Conservation (phyloP, 371 early-diverging fungal genomes). For the Mucor racemosus region DNA sequence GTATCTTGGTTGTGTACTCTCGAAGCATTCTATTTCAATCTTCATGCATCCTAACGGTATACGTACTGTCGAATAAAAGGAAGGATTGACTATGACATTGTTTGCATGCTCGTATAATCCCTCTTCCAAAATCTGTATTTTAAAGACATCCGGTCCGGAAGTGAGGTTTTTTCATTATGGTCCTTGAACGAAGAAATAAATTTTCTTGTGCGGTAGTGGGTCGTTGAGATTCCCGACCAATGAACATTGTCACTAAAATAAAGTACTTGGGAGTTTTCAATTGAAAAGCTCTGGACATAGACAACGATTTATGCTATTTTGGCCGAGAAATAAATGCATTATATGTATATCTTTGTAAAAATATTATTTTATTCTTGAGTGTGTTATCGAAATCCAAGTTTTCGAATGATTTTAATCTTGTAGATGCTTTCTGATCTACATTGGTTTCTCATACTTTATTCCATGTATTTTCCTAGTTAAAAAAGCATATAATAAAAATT, state of each 20-base stretch:
- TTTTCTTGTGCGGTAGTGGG: neutral
- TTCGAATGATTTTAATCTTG: too few relatives aligned
- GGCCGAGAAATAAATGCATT: neutral
- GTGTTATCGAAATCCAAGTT: too few relatives aligned
- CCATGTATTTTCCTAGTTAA: neutral
- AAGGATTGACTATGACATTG: conserved; percentile 25
- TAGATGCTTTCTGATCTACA: neutral
- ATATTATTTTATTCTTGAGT: neutral
- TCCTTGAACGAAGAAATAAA: neutral
- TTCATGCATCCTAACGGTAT: conserved; percentile 26
- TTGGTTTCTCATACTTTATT: neutral
- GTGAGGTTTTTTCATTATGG: neutral
- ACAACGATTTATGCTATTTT: neutral
- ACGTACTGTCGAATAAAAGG: conserved; percentile 31
- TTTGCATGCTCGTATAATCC: conserved; percentile 5
- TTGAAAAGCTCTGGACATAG: neutral
- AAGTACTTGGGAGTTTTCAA: neutral
- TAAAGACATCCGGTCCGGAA: conserved; percentile 7
- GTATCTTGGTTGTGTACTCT: neutral
- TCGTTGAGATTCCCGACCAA: neutral
- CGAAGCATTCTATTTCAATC: neutral
- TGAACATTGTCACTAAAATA: neutral
- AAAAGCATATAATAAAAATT: neutral
- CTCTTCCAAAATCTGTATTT: neutral
- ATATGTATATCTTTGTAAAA: neutral